phyloP scores from a whole-genome alignment of 177 flowering plant species.

The Vitis hybrid region DNA sequence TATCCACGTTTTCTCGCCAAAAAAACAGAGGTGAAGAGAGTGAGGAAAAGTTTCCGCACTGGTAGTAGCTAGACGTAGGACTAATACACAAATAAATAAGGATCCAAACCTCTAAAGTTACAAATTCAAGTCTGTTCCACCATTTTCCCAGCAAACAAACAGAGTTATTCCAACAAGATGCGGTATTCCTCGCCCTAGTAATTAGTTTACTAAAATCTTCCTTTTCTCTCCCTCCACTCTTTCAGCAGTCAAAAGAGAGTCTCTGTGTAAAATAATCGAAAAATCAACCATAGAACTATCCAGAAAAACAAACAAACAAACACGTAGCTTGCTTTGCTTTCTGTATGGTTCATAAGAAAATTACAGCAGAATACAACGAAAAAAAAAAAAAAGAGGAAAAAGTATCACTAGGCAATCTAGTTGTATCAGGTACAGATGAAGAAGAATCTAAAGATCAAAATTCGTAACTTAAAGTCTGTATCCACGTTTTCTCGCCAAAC shows the following conservation, averaged over 20 bases:
- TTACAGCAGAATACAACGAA: neutral
- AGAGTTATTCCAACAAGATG: neutral
- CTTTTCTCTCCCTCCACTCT: neutral
- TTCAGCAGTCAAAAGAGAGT: neutral
- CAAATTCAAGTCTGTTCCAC: neutral
- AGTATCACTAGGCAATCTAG: no score
- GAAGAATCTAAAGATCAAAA: no score
- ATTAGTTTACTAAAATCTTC: neutral
- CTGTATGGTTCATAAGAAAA: neutral
- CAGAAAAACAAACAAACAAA: conserved; percentile 1
- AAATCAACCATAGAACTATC: neutral
- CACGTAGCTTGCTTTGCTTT: neutral
- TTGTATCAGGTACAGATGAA: no score
- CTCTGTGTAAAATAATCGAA: neutral
- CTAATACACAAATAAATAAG: neutral
- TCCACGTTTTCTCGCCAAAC: no score
- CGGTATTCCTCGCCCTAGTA: no score
- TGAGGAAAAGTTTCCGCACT: no score
- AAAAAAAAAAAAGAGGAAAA: neutral
- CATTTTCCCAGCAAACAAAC: neutral
- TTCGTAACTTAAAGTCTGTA: no score
- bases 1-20: no score
- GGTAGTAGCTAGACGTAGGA: neutral
- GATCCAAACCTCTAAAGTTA: neutral
- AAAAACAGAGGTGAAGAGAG: no score